Evolutionary conservation across 345 rosid genomes (phyloP), one percentile per base, ranked within the genome.

Genomic region (Sapria himalayana): DNA sequence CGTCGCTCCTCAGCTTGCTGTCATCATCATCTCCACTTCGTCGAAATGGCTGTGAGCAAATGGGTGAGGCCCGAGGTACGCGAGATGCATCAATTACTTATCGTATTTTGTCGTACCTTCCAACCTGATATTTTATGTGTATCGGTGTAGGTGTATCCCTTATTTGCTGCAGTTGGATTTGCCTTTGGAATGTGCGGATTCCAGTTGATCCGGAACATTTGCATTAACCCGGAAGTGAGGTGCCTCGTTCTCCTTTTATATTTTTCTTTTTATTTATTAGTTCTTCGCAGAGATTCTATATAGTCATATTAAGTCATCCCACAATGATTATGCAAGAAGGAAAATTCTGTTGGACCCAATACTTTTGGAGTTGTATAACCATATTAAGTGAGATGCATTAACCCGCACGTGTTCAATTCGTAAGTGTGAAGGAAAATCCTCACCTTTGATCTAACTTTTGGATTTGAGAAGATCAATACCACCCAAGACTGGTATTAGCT

Each of bases 151-250:
- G 98, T 82, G 33, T 89, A 69, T 62, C 98, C 95, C 27, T 67
- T 89, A 50, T 89, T 82, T 43, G 98, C 86, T 25, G 81, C 95
- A 19, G 74, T 79, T 12, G 77, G 93, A 36, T 73, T 62, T 18
- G 98, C 95, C 13, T 67, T 89, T 0, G 95, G 98, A 61, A 89
- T 89, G 66, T 89, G 98, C 33, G 94, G 73, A 7, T 50, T 72
- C 21, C 70, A 66, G 57, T 56, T 89, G 65, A 70, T 74, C 21
- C 84, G 95, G 22, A 67, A 89, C 66, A 65, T 89, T 69, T 64
- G 74, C 73, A 71, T 66, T 63, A 85, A 85, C 42, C 96, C 96
- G 42, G 96, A 85, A 74, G 96, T 85, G 75, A 81, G 96, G 96
- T 81, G 10, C 43, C 33, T 48, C 16, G 22, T 19, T 35, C 38